phyloP scores from a whole-genome alignment of 1,284 basidiomycete genomes.

The Moniliophthora roreri region DNA sequence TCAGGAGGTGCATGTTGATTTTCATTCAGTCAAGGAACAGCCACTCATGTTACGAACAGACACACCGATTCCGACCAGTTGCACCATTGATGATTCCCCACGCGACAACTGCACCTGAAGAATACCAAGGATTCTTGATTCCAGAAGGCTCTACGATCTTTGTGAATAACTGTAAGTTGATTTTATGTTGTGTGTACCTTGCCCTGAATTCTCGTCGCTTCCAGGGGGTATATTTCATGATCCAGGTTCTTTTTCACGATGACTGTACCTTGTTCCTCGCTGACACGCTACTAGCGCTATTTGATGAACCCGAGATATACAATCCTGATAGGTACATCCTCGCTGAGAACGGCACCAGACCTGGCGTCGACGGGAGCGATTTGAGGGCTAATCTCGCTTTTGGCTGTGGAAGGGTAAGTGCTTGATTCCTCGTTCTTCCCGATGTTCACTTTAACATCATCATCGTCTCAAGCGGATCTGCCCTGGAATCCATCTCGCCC shows the following conservation, averaged over 20 bases:
- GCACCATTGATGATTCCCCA: constrained; percentile 17
- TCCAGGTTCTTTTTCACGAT: constrained; percentile 11
- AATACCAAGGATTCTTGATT: constrained; percentile 18
- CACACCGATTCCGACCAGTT: constrained; percentile 22
- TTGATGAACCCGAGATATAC: constrained; percentile 19
- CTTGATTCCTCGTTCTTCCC: too few relatives aligned
- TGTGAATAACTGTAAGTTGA: constrained; percentile 17
- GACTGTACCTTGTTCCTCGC: neutral
- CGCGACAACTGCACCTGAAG: constrained; percentile 6
- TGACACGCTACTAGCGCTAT: constrained; percentile 12
- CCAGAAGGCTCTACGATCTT: constrained; percentile 18
- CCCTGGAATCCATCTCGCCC: constrained; percentile 28
- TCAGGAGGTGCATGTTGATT: constrained; percentile 18
- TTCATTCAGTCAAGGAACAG: neutral
- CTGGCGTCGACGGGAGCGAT: constrained; percentile 7
- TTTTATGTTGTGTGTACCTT: neutral
- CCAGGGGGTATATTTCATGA: constrained; percentile 19
- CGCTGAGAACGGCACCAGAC: constrained; percentile 5
- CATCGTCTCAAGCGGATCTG: constrained; percentile 22
- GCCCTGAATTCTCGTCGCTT: neutral
- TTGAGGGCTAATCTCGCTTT: constrained; percentile 3
- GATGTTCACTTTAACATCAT: neutral
- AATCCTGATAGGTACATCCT: constrained; percentile 7
- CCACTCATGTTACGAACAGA: constrained; percentile 12
- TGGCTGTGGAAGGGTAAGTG: constrained; percentile 18